Conservation (phyloP, 495 filamentous ascomycete species). For the Lasiosphaeris hirsuta region DNA sequence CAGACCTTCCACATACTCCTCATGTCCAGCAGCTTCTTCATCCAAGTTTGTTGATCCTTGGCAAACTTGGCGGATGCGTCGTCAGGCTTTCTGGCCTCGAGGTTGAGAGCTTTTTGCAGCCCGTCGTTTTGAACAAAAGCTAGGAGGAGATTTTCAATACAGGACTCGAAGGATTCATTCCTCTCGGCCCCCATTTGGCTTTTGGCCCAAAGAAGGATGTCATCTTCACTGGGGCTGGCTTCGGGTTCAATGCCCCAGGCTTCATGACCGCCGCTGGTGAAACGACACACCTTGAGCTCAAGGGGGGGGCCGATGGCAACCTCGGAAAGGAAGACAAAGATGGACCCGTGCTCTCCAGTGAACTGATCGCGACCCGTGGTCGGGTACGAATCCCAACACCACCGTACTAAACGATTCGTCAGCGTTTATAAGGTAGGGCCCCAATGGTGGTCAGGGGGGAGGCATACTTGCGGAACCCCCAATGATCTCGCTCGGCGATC, state of each 20-base stretch:
- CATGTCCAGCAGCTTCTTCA: constrained; percentile 21
- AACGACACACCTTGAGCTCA: background rate
- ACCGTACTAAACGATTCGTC: constrained; percentile 10
- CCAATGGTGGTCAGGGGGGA: background rate
- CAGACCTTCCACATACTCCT: constrained; percentile 25
- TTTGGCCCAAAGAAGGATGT: constrained; percentile 12
- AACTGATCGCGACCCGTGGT: constrained; percentile 4
- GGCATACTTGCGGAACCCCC: background rate
- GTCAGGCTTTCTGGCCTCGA: background rate
- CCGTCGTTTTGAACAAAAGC: background rate
- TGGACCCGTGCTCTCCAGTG: background rate
- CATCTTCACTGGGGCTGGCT: background rate
- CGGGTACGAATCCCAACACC: constrained; percentile 11
- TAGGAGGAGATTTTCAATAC: constrained; percentile 20
- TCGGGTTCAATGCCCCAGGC: background rate
- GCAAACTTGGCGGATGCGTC: background rate
- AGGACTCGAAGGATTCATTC: constrained; percentile 11
- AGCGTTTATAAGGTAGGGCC: no score
- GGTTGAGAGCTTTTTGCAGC: background rate
- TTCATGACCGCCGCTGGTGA: no score
- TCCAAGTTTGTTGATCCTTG: constrained; percentile 1
- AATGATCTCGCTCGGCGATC: background rate
- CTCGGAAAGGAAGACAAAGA: constrained; percentile 16
- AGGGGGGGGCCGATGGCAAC: background rate
- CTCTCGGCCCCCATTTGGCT: constrained; percentile 8